Evolutionary conservation across 2,329 filamentous ascomycete genomes (phyloP), one percentile per base, ranked within the genome.

Genomic region (Penicillium expansum): DNA sequence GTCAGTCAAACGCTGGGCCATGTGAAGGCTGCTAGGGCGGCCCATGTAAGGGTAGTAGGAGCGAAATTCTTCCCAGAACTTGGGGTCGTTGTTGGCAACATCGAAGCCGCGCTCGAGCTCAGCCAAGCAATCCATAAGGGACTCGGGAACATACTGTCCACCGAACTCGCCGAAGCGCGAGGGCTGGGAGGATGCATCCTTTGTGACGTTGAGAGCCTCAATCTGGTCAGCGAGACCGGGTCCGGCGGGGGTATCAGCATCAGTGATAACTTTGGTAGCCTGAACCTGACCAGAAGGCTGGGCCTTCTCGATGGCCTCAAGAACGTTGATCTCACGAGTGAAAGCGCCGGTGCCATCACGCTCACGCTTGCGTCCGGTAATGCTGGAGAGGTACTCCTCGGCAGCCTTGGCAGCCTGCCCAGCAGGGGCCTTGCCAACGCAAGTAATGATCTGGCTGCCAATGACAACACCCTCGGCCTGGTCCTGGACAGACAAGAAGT

Each of bases 21-120:
- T 79, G 77, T 99, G 94, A 52, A 99, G 81, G 65, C 93, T 92
- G 51, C 93, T 94, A 1, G 94, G 93, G 44, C 94, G 87, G 55
- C 92, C 92, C 89, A 99, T 99, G 81, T 94, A 99, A 38, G 91
- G 89, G 76, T 97, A 99, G 80, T 96, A 94, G 6, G 91, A 91
- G 63, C 91, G 85, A 79, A 91, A 99, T 77, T 99, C 94, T 70
- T 96, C 90, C 94, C 94, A 99, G 82, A 99, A 99, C 53, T 85
- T 83, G 5, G 91, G 88, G 71, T 97, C 93, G 62, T 95, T 86
- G 68, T 87, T 88, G 59, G 94, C 92, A 67, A 88, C 80, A 68
- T 94, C 88, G 81, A 99, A 99, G 33, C 93, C 94, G 29, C 86
- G 85, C 76, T 99, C 93, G 6, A 99, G 84, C 76, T 99, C 86